Base-by-base conservation (phyloP, 371 early-diverging fungal species). In the Mucor circinelloides region DNA sequence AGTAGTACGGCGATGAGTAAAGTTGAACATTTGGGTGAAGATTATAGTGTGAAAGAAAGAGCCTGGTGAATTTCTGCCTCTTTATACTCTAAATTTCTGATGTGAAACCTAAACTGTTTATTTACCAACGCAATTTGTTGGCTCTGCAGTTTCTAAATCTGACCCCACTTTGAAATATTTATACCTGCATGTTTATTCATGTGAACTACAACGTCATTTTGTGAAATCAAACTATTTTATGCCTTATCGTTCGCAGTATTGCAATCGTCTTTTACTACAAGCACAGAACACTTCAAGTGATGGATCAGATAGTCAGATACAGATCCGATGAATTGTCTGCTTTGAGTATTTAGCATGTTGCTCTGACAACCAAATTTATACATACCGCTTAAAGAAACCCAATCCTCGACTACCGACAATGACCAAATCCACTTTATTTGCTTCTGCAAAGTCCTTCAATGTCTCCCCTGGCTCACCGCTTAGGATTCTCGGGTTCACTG, bases 391-490 rank as follows among this genome's bases (percentile, higher is more conserved):
- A 28, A 71, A 55, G 34, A 71, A 71, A 5, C 72, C 68, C 50
- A 71, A 64, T 32, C 72, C 72, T 48, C 72, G 59, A 46, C 64
- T 71, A 21, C 72, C 68, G 0, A 71, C 72, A 64, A 71, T 67
- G 2, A 67, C 72, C 48, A 71, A 25, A 40, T 71, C 72, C 3
- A 67, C 28, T 1, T 67, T 55, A 38, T 64, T 67, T 19, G 64
- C 71, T 42, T 71, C 68, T n/a, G 77, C 77, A 55, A 64, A 71
- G 28, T 66, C 74, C 19, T 58, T 64, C 0, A 77, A 40, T 15
- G 74, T 71, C 32, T 77, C 71, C n/a, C 63, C 74, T 7, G 77
- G 66, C 25, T 74, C 69, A 21, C 77, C 77, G 64, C 56, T 67
- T 15, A 77, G 44, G 5, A 73, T 32, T 46, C 57, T 60, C 0